Base-by-base conservation (phyloP, 345 rosid species). In the Carallia brachiata region DNA sequence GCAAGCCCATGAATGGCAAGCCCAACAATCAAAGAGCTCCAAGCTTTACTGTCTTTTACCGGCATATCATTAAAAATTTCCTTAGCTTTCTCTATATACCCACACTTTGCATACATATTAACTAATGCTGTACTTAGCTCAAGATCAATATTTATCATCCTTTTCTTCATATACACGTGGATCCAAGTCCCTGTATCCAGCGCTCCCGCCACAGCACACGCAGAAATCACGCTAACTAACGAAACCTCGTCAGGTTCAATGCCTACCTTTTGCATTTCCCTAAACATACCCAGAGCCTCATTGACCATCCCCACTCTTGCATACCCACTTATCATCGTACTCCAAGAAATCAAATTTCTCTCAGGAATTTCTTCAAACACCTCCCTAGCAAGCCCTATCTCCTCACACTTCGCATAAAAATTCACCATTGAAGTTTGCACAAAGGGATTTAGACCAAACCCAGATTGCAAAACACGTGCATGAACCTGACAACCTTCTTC, bases 41-140 rank as follows among this genome's bases (percentile, higher is more conserved):
- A 71, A 64, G 75, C 69, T 57, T 71, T 64, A 44, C 63, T 32
- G 34, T 71, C 75, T 56, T 63, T 71, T 2, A 71, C 69, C 1
- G 50, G 48, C 75, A 71, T 71, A 32, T 18, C 47, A 63, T 71
- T 40, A 64, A 71, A 71, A 71, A 71, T 64, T 64, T 64, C 64
- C 56, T 44, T 71, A 0, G 75, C 69, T 56, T 56, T 71, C 57
- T 71, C 75, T 36, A 71, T 32, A 19, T 54, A 63, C 40, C 75
- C 75, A 57, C 75, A 71, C 75, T 71, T 71, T 0, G 75, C 63
- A 30, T 63, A 71, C 69, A 71, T 63, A 57, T 71, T 71, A 56
- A 71, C 34, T 8, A 71, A 61, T 4, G 75, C 62, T 17, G 75
- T 71, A 40, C 48, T 47, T 30, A 71, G 75, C 57, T 64, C 75